Conservation (phyloP, 2,329 filamentous ascomycete genomes). For the Trichoderma lentiforme region DNA sequence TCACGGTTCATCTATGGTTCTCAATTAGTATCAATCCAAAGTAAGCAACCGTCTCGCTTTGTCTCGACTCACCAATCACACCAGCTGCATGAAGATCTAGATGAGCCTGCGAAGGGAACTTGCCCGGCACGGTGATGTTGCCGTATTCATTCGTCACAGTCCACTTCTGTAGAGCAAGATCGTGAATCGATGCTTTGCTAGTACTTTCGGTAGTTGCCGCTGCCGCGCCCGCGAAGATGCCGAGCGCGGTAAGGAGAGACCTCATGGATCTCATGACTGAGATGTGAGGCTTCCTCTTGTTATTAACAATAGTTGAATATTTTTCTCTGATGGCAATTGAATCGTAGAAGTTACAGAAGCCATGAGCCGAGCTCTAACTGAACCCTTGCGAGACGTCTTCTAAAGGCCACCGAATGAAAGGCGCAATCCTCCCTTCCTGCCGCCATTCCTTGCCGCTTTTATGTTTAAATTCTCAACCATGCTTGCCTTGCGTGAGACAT, state of each 20-base stretch:
- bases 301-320: background rate
- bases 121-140: slow-evolving; percentile 43
- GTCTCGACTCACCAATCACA: slow-evolving; percentile 41
- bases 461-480: background rate
- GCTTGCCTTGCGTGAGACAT: background rate
- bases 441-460: slow-evolving; percentile 2
- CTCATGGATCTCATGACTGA: background rate
- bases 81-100: slow-evolving; percentile 53
- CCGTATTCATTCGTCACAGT: slow-evolving; percentile 18
- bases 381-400: background rate
- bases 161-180: slow-evolving; percentile 7
- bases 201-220: background rate
- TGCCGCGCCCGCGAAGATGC: background rate
- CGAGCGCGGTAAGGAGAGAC: background rate
- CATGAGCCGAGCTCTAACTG: background rate
- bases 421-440: background rate
- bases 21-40: too few species aligned
- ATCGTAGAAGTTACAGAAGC: background rate
- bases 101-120: slow-evolving; percentile 57
- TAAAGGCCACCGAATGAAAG: background rate
- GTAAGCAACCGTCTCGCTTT: too few species aligned
- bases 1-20: slow-evolving; percentile 36
- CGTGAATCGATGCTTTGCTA: background rate
- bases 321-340: background rate
- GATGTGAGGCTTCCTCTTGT: background rate